Percentiles rank a stretch among this genome's conserved stretches.
These are phyloP conservation scores for Rhizophora mangle DNA, from an alignment of 345 rosid species.

Conservation along the genomic window DNA sequence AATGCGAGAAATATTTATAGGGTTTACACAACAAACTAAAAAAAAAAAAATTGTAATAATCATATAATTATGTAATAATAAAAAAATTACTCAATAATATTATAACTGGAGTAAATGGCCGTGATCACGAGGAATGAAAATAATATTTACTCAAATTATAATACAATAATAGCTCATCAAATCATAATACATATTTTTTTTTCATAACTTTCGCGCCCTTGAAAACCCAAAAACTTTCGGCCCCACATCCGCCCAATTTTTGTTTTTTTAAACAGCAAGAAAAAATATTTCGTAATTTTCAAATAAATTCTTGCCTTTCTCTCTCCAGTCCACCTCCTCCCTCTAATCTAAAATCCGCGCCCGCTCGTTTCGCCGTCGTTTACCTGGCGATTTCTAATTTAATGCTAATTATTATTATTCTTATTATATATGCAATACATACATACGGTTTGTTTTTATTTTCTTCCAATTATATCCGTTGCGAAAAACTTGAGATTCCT, in stretches of 20 bases:
- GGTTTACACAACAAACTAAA: too few species aligned
- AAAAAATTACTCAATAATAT: too few species aligned
- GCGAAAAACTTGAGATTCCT: not conserved
- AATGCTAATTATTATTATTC: constrained; percentile 4
- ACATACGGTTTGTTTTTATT: not conserved
- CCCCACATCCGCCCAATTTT: constrained; percentile 11
- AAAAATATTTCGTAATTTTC: too few species aligned
- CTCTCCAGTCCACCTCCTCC: not conserved
- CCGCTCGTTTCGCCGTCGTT: constrained; percentile 30
- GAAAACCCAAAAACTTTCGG: constrained; percentile 5
- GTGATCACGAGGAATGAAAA: too few species aligned
- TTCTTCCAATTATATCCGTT: not conserved
- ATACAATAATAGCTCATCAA: too few species aligned
- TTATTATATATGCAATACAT: not conserved
- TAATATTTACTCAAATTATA: too few species aligned
- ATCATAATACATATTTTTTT: too few species aligned
- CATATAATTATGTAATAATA: too few species aligned
- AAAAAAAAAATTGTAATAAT: too few species aligned
- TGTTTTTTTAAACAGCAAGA: too few species aligned
- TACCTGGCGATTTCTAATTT: constrained; percentile 34
- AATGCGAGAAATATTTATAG: too few species aligned
- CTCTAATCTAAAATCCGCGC: constrained; percentile 5
- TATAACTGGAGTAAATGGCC: too few species aligned
- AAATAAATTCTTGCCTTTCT: not conserved
- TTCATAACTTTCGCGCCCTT: not conserved